Evolutionary conservation across 75 land plant species (phyloP).

Genomic region (Picea sitchensis): DNA sequence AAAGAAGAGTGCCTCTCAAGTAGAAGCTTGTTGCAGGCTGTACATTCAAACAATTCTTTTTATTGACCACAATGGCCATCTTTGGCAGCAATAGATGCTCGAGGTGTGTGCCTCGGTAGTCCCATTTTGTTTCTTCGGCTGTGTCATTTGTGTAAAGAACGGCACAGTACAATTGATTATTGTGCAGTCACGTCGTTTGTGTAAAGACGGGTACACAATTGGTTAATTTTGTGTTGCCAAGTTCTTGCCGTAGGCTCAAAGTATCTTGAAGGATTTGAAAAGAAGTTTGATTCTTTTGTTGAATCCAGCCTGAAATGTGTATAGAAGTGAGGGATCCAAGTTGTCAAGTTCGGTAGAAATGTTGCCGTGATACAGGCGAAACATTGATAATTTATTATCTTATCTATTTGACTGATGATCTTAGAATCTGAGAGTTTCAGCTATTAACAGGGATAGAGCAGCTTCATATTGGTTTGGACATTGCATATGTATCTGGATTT

Average conservation of each 20-base stretch:
- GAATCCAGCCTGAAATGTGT: constrained; percentile 12
- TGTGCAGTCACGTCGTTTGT: background rate
- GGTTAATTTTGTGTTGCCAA: background rate
- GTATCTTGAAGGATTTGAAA: constrained; percentile 11
- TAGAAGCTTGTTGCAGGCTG: constrained; percentile 7
- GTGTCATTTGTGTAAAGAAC: background rate
- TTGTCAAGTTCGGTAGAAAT: background rate
- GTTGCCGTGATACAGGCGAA: constrained; percentile 1
- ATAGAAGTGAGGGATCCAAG: constrained; percentile 11
- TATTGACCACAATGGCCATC: constrained; percentile 4
- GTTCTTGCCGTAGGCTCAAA: background rate
- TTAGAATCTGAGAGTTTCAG: background rate
- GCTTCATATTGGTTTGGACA: background rate
- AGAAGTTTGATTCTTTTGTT: constrained; percentile 10
- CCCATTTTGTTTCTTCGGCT: constrained; percentile 3
- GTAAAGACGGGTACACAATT: background rate
- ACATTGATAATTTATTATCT: constrained; percentile 3
- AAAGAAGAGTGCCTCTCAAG: background rate
- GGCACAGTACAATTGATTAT: too few species aligned
- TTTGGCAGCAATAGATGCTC: constrained; percentile 3
- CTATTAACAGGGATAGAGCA: background rate
- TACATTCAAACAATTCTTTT: constrained; percentile 10
- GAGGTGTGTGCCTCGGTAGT: background rate
- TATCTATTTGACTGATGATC: constrained; percentile 1
- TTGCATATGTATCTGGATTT: background rate